phyloP scores from a whole-genome alignment of 768 basidiomycete species.

The Mycena venus region DNA sequence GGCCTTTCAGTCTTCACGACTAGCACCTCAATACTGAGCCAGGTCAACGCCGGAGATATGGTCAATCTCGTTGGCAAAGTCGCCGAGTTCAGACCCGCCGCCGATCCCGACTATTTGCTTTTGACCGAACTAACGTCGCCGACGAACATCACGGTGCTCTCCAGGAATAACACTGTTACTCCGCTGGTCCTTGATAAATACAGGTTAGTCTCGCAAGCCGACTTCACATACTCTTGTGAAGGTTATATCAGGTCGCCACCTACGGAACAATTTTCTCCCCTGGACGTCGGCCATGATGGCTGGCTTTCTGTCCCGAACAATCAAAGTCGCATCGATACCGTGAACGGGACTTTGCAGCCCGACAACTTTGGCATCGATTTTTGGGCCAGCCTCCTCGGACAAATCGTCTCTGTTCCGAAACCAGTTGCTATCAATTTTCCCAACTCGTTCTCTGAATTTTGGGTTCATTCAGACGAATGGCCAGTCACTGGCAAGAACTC shows the following conservation, averaged over 20 bases:
- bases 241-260: too few relatives aligned
- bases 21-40: conserved; percentile 48
- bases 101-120: conserved; percentile 59
- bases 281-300: conserved; percentile 67
- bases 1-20: conserved; percentile 65
- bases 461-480: conserved; percentile 73
- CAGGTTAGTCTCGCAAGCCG: too few relatives aligned
- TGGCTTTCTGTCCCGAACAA: conserved; percentile 71
- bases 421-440: conserved; percentile 64
- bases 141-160: conserved; percentile 57
- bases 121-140: conserved; percentile 65
- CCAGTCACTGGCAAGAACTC: conserved; percentile 66
- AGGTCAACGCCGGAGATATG: conserved; percentile 62
- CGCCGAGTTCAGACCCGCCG: conserved; percentile 60
- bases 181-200: conserved; percentile 68
- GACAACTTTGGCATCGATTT: conserved; percentile 71
- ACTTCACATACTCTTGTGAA: too few relatives aligned
- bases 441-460: conserved; percentile 68
- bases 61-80: conserved; percentile 56
- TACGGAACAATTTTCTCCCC: conserved; percentile 58
- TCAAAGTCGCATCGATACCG: conserved; percentile 55
- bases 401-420: conserved; percentile 64
- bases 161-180: conserved; percentile 58
- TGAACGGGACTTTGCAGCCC: conserved; percentile 64
- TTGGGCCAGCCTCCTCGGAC: conserved; percentile 74